Base-by-base conservation (phyloP, 345 rosid genomes). In the Arabidopsis suecica region DNA sequence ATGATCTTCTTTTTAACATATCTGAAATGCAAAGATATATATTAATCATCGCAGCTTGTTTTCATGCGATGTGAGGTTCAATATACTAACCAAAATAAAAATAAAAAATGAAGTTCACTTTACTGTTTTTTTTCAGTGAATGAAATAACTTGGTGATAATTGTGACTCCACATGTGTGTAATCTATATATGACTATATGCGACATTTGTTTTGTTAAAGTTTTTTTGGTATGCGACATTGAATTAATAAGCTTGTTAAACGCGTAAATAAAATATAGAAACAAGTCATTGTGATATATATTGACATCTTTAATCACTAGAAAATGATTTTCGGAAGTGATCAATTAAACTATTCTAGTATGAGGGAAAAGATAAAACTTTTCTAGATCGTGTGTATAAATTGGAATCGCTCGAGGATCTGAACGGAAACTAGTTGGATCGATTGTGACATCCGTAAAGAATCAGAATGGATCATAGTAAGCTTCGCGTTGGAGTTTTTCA, bases 401-500 rank as follows among this genome's bases (percentile, higher is more conserved):
- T 51, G 30, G 44, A 67, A 49, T 59, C 61, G 37, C 3, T 59
- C 10, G 53, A 30, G 73, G 61, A 68, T 30, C n/a, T 61, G 62
- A 68, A 61, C 34, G 54, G 63, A 48, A 77, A 55, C 75, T 63
- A 69, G 66, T 54, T 61, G 71, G 68, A 62, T 62, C 50, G 65
- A 62, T 28, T 53, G 65, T 45, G 80, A 69, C 75, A 69, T 25
- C 28, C 56, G 28, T 6, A 56, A 45, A 41, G 50, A 76, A 45
- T 16, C 33, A 47, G 13, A 55, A 65, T 33, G 60, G 58, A 78
- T 59, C 73, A 51, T 59, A 41, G 73, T 78, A 72, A 78, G 81
- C 69, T 78, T 40, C 69, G 77, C 18, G 77, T 73, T 72, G 81
- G 81, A 72, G 58, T 51, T 66, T 49, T 51, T 41, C 69, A 66